Conservation (phyloP, 768 basidiomycete species). For the Amanita pseudoporphyria region DNA sequence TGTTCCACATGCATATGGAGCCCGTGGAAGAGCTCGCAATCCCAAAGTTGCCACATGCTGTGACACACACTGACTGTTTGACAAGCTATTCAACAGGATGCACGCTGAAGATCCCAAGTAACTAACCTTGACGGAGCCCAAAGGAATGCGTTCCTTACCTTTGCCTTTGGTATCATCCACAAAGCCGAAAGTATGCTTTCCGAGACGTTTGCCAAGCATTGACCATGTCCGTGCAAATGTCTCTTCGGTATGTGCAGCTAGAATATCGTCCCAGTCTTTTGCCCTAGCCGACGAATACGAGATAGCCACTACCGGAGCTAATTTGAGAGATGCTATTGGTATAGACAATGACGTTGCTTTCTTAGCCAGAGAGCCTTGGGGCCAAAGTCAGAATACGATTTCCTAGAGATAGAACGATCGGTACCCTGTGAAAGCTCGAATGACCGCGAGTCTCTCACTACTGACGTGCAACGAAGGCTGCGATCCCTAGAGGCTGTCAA, state of each 20-base stretch:
- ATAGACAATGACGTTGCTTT: slow-evolving; percentile 74
- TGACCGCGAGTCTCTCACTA: slow-evolving; percentile 91
- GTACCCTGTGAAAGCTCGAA: slow-evolving; percentile 91
- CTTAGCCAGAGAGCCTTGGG: slow-evolving; percentile 67
- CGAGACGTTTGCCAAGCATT: slow-evolving; percentile 71
- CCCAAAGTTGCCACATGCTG: slow-evolving; percentile 94
- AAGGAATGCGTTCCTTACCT: slow-evolving; percentile 27
- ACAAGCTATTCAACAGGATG: not conserved
- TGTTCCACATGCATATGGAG: slow-evolving; percentile 85
- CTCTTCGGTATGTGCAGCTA: slow-evolving; percentile 86
- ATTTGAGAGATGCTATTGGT: slow-evolving; percentile 74
- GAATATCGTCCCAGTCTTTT: slow-evolving; percentile 96
- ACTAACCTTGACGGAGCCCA: slow-evolving; percentile 66
- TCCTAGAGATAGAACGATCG: not conserved
- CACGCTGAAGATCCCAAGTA: not conserved
- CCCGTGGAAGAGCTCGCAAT: slow-evolving; percentile 77
- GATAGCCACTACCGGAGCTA: slow-evolving; percentile 68
- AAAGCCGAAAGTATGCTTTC: slow-evolving; percentile 63
- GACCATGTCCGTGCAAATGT: slow-evolving; percentile 82
- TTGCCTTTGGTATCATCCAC: slow-evolving; percentile 37
- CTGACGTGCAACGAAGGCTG: slow-evolving; percentile 80
- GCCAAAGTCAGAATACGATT: not conserved
- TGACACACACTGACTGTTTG: slow-evolving; percentile 70
- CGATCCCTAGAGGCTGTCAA: slow-evolving; percentile 86
- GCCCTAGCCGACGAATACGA: slow-evolving; percentile 72